Base-by-base conservation (phyloP, 2,329 filamentous ascomycete genomes). In the Fusarium miscanthi region DNA sequence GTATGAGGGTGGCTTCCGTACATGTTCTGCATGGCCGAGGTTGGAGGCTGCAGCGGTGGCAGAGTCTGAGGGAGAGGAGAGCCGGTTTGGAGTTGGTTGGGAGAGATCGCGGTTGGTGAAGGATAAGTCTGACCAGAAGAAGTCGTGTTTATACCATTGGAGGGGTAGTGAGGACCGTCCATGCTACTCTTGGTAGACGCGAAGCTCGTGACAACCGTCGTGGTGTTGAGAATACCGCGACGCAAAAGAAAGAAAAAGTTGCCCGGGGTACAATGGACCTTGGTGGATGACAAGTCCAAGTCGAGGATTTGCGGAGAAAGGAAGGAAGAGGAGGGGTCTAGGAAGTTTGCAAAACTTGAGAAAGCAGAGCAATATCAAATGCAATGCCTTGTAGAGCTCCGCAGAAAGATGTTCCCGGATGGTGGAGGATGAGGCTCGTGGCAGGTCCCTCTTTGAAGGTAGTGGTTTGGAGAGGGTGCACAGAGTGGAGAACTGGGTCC, bases 1-100 rank as follows among this genome's bases (percentile, higher is more conserved):
- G 88, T 90, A 77, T 91, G 88, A 75, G 87, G 87, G 79, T 90
- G 87, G 77, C 81, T 89, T 65, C 87, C 86, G 82, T 91, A 91
- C 64, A 83, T 75, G 59, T 81, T 80, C 73, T 83, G 82, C 82
- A 83, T 83, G 66, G 80, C 79, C 42, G 83, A 80, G 59, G 81
- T 80, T 70, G 84, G 85, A 72, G 84, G 81, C 74, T 87, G 85
- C 72, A 90, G 81, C 73, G 88, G 87, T 48, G 88, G 88, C 72
- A 90, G 83, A 52, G 87, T 89, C 78, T 88, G 84, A 69, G 85
- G 85, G 13, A 85, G 80, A 69, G 85, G 83, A 70, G 85, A 84
- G 65, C 80, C 82, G 67, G 82, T 82, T 72, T 87, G 85, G 52
- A 87, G 81, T 76, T 87, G 86, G 70, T 87, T 85, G 79, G 86